A percentile compares a stretch with the other conserved stretches of the same genome.
Conservation (phyloP, 1,284 basidiomycete genomes). For the Stygiomarasmius scandens region DNA sequence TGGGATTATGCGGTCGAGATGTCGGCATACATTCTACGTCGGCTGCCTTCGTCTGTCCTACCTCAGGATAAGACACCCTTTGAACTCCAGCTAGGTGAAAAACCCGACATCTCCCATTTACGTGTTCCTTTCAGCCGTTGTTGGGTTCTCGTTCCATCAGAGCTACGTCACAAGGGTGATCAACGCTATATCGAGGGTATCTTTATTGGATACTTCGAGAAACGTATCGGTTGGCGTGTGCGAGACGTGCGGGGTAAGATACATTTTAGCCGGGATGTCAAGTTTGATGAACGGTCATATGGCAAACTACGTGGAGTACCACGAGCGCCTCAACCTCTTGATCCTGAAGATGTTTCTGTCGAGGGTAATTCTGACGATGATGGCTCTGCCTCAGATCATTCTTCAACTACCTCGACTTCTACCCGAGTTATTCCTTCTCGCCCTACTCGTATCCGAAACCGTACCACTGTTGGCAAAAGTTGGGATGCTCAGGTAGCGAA, state of each 20-base stretch:
- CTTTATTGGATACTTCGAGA: conserved; percentile 12
- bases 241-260: conserved; percentile 4
- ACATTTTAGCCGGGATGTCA: conserved; percentile 3
- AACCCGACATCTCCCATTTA: conserved; percentile 29
- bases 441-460: too few species aligned
- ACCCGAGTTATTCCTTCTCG: neutral
- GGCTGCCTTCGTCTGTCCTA: conserved; percentile 14
- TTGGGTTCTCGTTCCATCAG: conserved; percentile 21
- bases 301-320: neutral
- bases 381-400: too few species aligned
- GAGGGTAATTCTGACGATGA: neutral
- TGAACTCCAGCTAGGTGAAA: conserved; percentile 23
- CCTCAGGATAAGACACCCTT: conserved; percentile 24
- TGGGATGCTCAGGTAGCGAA: too few species aligned
- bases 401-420: neutral
- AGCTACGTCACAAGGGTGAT: conserved; percentile 24
- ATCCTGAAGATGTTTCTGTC: neutral
- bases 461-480: too few species aligned
- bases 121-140: conserved; percentile 29
- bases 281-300: conserved; percentile 9
- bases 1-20: conserved; percentile 27
- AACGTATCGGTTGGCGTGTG: conserved; percentile 6
- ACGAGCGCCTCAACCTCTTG: neutral
- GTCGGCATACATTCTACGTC: conserved; percentile 23
- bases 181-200: too few species aligned